phyloP scores from a whole-genome alignment of 768 basidiomycete genomes.

The Gloeopeniophorella convolvens region DNA sequence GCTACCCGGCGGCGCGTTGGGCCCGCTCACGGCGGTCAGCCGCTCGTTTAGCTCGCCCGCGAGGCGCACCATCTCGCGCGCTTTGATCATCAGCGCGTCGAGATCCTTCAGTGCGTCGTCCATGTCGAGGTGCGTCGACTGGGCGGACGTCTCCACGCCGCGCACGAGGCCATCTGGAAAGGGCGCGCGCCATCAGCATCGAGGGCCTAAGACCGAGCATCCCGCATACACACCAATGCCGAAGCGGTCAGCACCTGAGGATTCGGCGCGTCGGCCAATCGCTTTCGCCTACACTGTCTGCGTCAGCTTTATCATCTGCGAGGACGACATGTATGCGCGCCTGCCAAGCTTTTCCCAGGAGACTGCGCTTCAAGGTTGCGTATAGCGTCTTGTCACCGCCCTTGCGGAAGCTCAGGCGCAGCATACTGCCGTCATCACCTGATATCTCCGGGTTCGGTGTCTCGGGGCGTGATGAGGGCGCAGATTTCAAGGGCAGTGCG shows the following conservation, averaged over 20 bases:
- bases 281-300: slow-evolving; percentile 8
- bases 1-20: slow-evolving; percentile 20
- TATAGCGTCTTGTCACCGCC: slow-evolving; percentile 88
- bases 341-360: slow-evolving; percentile 76
- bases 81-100: slow-evolving; percentile 85
- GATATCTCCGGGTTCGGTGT: slow-evolving; percentile 37
- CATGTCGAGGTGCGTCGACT: slow-evolving; percentile 59
- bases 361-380: slow-evolving; percentile 58
- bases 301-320: background rate
- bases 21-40: slow-evolving; percentile 39
- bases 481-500: slow-evolving; percentile 38
- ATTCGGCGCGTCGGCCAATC: background rate
- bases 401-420: slow-evolving; percentile 86
- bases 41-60: slow-evolving; percentile 85
- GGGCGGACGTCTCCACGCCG: slow-evolving; percentile 61
- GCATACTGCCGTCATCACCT: slow-evolving; percentile 38
- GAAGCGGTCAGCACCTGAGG: slow-evolving; percentile 27
- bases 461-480: slow-evolving; percentile 56
- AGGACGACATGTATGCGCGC: slow-evolving; percentile 30
- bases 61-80: slow-evolving; percentile 86
- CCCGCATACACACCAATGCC: slow-evolving; percentile 43
- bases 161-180: slow-evolving; percentile 75
- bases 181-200: background rate
- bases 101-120: slow-evolving; percentile 78
- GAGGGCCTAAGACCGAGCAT: background rate